Percentiles rank a stretch among this genome's conserved stretches.
Evolutionary conservation across 371 early-diverging fungal genomes (phyloP).

Genomic region (Lichtheimia hyalospora): DNA sequence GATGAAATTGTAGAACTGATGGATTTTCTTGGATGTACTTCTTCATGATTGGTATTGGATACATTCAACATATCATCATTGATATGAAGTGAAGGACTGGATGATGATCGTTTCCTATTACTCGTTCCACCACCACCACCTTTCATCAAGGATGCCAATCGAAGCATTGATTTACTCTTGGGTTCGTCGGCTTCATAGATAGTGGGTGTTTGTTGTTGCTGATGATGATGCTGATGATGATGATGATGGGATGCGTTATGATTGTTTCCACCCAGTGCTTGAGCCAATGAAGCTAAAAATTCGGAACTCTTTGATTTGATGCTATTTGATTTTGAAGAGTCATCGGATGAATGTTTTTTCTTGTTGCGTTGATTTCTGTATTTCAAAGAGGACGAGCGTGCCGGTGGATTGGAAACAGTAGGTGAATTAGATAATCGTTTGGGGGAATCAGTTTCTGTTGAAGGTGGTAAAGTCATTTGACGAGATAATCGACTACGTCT

Average conservation of each 20-base stretch:
- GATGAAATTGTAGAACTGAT: constrained; percentile 28
- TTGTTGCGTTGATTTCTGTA: constrained; percentile 12
- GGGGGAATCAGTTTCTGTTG: constrained; percentile 10
- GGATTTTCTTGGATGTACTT: constrained; percentile 18
- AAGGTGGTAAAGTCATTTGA: constrained; percentile 26
- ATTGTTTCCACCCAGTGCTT: constrained; percentile 10
- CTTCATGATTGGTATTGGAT: not conserved
- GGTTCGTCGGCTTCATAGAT: constrained; percentile 3
- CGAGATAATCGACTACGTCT: constrained; percentile 13
- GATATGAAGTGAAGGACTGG: not conserved
- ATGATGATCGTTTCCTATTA: not conserved
- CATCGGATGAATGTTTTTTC: not conserved
- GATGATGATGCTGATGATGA: not conserved
- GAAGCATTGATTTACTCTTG: constrained; percentile 15
- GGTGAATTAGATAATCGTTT: constrained; percentile 14
- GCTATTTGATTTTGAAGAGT: constrained; percentile 5
- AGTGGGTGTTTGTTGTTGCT: not conserved
- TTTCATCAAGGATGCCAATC: constrained; percentile 29
- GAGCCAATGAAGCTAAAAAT: constrained; percentile 5
- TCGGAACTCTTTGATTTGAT: constrained; percentile 17
- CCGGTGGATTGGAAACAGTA: constrained; percentile 17
- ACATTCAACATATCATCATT: not conserved
- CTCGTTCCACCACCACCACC: constrained; percentile 1
- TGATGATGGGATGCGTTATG: not conserved
- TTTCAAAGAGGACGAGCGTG: constrained; percentile 25